phyloP scores from a whole-genome alignment of 1,284 basidiomycete genomes.

The Xerocomus nothofagi region DNA sequence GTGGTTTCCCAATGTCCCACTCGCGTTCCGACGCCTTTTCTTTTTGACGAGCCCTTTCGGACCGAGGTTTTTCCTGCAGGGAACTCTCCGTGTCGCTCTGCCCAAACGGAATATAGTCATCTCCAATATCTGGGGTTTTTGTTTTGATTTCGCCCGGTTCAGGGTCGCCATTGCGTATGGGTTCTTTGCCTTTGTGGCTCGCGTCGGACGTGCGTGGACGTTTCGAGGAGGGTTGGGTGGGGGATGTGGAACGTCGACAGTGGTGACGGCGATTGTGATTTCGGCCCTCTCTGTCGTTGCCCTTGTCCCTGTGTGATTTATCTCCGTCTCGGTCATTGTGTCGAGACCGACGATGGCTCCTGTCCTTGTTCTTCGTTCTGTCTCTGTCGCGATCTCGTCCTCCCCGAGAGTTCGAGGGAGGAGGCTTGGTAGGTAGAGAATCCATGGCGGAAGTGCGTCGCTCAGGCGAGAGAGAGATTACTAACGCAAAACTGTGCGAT shows the following conservation, averaged over 20 bases:
- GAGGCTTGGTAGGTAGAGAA: constrained; percentile 23
- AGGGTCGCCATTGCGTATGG: background rate
- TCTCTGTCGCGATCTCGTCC: constrained; percentile 18
- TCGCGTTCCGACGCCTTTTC: constrained; percentile 39
- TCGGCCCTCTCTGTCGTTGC: constrained; percentile 3
- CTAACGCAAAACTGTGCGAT: no score
- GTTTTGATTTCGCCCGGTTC: constrained; percentile 10
- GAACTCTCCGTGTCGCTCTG: constrained; percentile 36
- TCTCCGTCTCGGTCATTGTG: constrained; percentile 7
- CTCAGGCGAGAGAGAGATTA: no score
- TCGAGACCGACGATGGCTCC: constrained; percentile 12
- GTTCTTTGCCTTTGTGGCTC: constrained; percentile 23
- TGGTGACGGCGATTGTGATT: background rate
- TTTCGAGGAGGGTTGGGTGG: constrained; percentile 15
- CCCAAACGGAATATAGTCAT: constrained; percentile 64
- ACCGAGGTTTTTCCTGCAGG: constrained; percentile 16
- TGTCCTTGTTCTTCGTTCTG: constrained; percentile 7
- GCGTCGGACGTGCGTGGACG: constrained; percentile 14
- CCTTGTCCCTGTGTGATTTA: background rate
- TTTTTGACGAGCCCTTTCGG: constrained; percentile 28
- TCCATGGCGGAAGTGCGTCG: constrained; percentile 25
- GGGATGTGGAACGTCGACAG: constrained; percentile 17
- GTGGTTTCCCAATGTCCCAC: constrained; percentile 42
- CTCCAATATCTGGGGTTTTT: constrained; percentile 35
- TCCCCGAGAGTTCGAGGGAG: constrained; percentile 10